Evolutionary conservation across 1,139 yeast genomes (phyloP), one percentile per base, ranked within the genome.

Genomic region (Magnusiomyces paraingens): DNA sequence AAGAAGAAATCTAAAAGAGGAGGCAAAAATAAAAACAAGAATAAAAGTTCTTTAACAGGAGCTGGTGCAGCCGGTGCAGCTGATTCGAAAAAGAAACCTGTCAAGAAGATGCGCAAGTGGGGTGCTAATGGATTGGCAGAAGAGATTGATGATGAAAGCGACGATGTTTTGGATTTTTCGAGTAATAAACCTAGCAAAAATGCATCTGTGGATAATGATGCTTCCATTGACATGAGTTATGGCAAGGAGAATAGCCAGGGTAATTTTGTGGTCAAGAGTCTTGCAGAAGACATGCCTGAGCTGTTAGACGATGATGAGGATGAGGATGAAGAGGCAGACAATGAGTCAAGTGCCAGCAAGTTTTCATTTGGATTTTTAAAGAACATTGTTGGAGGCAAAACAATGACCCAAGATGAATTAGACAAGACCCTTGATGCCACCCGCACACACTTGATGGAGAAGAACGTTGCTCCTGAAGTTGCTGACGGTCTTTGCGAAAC

Each of bases 361-460:
- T 14, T 64, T 58, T 72, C 82, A 1, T 81, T 83, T 62, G 77
- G 81, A 1, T 83, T 82, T 61, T 68, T 84, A 51, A 75, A 79
- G 57, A 79, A 77, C 59, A 65, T 79, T 52, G 73, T 83, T 42
- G 87, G 87, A 53, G 87, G 87, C 53, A 83, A 82, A 58, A 79
- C 77, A 50, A 67, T 84, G 53, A 68, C 73, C 1, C 73, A 71
- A 40, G 74, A 72, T 12, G 82, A 77, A 51, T 66, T 80, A 47
- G 65, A 66, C 21, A 71, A 72, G 52, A 76, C 78, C 2, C 66
- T 76, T 45, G 62, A 62, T 1, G 73, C 73, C 3, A 72, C 80
- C 70, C 72, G 75, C 45, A 76, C 76, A 49, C 81, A 77, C 56
- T 65, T 79, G 47, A 71, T 80, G 59, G 68, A 71, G 58, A 79